Base-by-base conservation (phyloP, 257 asterid genomes). In the Lantana camara region DNA sequence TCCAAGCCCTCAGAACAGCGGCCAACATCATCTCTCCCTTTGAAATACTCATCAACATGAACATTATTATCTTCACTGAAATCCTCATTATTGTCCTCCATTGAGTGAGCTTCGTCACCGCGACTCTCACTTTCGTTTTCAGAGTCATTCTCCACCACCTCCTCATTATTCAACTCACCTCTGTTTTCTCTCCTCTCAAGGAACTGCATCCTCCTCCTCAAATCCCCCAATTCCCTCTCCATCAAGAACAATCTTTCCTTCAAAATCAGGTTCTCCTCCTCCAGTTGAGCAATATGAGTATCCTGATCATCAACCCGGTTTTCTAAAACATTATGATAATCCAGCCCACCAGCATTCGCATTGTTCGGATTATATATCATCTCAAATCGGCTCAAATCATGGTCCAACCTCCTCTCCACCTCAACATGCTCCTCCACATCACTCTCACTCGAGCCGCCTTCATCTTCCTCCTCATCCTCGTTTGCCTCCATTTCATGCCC, bases 361-460 rank as follows among this genome's bases (percentile, higher is more conserved):
- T 54, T 70, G 40, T 54, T 81, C 0, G 96, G 96, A 72, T 73
- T 67, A 49, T 79, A 88, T 27, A 88, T 79, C 96, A 88, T 88
- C 74, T 88, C 96, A 46, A 88, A 88, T 40, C 95, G 82, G 60
- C 96, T 88, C 79, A 88, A 76, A 62, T 85, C 96, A 63, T 85
- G 96, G 64, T 85, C 91, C 79, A 88, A 70, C 81, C 96, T 78
- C 79, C 89, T 80, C 77, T 88, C 96, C 34, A 88, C 88, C 78
- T 88, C 92, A 7, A 83, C 82, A 41, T 88, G 96, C 78, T 85
- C 95, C 79, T 85, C 96, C 48, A 85, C 95, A 59, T 88, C 96
- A 65, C 95, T 85, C 74, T 78, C 96, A 32, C 95, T 88, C 0
- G 96, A 88, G 16, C 91, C 96, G 20, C 81, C 94, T 9, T 65